Percentiles rank a stretch among this genome's conserved stretches.
These are phyloP conservation scores for Suillus alpinus DNA, from an alignment of 768 basidiomycete species.

Conservation along the genomic window DNA sequence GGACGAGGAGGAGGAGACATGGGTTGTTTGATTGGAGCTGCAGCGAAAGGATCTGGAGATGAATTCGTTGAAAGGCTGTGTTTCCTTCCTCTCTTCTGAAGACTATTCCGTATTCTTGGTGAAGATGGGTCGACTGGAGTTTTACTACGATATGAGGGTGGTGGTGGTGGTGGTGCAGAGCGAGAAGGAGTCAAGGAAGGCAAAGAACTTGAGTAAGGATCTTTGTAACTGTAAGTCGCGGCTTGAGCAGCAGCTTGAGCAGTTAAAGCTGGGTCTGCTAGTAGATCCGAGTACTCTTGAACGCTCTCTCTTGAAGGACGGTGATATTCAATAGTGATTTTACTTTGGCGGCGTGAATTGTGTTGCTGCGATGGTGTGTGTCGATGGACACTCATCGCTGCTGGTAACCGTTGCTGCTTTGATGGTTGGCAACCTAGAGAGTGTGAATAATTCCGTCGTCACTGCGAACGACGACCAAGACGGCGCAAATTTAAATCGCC, in stretches of 20 bases:
- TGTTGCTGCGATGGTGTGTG: conserved; percentile 23
- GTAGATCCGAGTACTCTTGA: conserved; percentile 73
- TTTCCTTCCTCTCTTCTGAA: conserved; percentile 61
- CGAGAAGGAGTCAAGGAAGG: conserved; percentile 32
- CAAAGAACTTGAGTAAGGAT: conserved; percentile 29
- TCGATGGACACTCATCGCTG: conserved; percentile 3
- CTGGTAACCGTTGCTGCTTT: conserved; percentile 4
- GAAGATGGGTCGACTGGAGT: conserved; percentile 30
- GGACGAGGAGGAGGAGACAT: conserved; percentile 63
- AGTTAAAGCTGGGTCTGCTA: conserved; percentile 58
- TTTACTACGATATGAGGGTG: conserved; percentile 19
- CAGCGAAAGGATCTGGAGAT: conserved; percentile 56
- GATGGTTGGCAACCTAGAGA: not conserved
- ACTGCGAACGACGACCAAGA: not conserved
- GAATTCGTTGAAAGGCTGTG: conserved; percentile 40
- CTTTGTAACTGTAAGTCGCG: conserved; percentile 33
- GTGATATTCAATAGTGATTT: conserved; percentile 75
- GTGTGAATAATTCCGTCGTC: not conserved
- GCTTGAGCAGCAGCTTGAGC: conserved; percentile 44
- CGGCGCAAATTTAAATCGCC: not conserved
- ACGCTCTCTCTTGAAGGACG: conserved; percentile 72
- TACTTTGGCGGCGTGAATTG: conserved; percentile 40
- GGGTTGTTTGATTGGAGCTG: conserved; percentile 29
- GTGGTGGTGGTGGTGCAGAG: conserved; percentile 43
- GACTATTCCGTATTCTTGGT: conserved; percentile 46